Evolutionary conservation across 1,284 basidiomycete genomes (phyloP).

Genomic region (Golubevia sp.): DNA sequence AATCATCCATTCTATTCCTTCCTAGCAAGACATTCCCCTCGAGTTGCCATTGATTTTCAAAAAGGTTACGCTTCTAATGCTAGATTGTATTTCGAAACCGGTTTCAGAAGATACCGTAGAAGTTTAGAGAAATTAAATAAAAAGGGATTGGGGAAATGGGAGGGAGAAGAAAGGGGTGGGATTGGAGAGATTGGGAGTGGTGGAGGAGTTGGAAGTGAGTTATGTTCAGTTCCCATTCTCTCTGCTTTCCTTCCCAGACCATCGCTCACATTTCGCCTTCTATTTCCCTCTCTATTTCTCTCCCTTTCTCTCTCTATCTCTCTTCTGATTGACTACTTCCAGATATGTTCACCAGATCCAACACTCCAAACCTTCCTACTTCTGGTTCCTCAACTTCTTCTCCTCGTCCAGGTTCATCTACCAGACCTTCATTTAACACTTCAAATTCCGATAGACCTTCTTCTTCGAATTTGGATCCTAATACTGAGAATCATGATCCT

Average conservation of each 20-base stretch:
- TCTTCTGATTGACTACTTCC: not conserved
- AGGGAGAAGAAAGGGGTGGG: too few relatives aligned
- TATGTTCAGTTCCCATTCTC: too few relatives aligned
- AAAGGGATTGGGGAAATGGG: too few relatives aligned
- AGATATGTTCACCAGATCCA: not conserved
- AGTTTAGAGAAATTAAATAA: slow-evolving; percentile 68
- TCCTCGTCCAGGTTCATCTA: not conserved
- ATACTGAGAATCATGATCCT: slow-evolving; percentile 12
- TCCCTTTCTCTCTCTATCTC: too few relatives aligned
- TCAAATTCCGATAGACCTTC: not conserved
- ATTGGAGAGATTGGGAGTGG: too few relatives aligned
- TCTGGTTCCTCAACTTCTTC: not conserved
- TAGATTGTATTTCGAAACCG: slow-evolving; percentile 93
- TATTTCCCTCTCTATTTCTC: too few relatives aligned
- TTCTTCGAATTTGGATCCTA: not conserved
- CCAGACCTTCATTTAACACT: not conserved
- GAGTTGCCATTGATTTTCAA: slow-evolving; percentile 85
- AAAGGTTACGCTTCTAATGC: slow-evolving; percentile 82
- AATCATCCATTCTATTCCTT: slow-evolving; percentile 78
- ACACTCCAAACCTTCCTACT: too few relatives aligned
- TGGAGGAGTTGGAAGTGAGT: too few relatives aligned
- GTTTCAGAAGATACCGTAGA: slow-evolving; percentile 85
- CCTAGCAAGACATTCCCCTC: slow-evolving; percentile 78
- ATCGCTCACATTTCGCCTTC: too few relatives aligned
- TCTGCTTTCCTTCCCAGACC: too few relatives aligned